Conservation (phyloP, 2,329 filamentous ascomycete species). For the Nectriaceae sp. region DNA sequence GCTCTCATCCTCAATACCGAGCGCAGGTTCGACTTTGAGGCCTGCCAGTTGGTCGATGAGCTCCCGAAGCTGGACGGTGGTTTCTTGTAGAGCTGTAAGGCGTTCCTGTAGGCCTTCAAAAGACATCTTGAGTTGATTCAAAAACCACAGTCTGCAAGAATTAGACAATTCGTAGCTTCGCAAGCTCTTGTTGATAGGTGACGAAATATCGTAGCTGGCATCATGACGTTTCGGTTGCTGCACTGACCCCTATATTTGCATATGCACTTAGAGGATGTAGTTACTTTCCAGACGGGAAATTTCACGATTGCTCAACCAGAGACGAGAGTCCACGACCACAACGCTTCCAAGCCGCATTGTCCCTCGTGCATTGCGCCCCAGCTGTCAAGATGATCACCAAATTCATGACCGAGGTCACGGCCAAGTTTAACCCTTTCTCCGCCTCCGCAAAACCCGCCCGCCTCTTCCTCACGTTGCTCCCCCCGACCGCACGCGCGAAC, state of each 20-base stretch:
- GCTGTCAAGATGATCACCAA: slow-evolving; percentile 72
- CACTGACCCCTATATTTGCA: slow-evolving; percentile 17
- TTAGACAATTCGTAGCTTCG: too few relatives aligned
- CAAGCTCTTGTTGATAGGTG: too few relatives aligned
- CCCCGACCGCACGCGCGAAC: slow-evolving; percentile 71
- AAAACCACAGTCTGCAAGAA: too few relatives aligned
- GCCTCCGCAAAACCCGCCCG: slow-evolving; percentile 77
- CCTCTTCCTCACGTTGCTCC: slow-evolving; percentile 83
- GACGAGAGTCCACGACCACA: slow-evolving; percentile 11
- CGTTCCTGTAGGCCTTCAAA: slow-evolving; percentile 64
- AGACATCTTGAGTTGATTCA: slow-evolving; percentile 54
- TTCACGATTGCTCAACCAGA: slow-evolving; percentile 19
- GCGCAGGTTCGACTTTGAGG: slow-evolving; percentile 60
- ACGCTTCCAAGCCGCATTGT: slow-evolving; percentile 7
- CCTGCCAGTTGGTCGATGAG: slow-evolving; percentile 61
- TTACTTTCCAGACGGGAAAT: slow-evolving; percentile 25
- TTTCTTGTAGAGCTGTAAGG: slow-evolving; percentile 62
- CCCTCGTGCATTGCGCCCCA: slow-evolving; percentile 9
- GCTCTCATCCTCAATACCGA: slow-evolving; percentile 49
- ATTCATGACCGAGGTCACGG: slow-evolving; percentile 82
- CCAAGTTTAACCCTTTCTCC: slow-evolving; percentile 92
- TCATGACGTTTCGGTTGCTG: slow-evolving; percentile 26
- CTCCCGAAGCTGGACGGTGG: slow-evolving; percentile 56
- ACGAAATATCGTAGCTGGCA: background rate
- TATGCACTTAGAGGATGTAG: slow-evolving; percentile 33